Percentiles rank a stretch among this genome's conserved stretches.
Conservation (phyloP, 164 flowering plant genomes). For the Vitis cinerea region DNA sequence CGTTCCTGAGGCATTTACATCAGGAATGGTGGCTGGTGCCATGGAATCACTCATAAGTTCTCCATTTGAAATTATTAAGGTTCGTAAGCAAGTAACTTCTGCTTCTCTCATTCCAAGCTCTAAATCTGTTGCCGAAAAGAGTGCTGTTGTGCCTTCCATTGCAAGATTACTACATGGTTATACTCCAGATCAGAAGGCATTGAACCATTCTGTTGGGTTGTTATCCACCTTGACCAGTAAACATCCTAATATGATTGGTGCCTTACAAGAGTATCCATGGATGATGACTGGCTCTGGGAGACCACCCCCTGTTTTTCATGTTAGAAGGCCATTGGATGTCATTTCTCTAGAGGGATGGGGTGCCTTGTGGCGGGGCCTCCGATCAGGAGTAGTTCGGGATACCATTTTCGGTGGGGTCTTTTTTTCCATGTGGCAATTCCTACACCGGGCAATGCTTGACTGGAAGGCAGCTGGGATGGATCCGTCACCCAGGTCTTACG, state of each 20-base stretch:
- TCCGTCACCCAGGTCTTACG: slow-evolving; percentile 63
- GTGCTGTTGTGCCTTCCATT: slow-evolving; percentile 30
- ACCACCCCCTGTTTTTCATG: slow-evolving; percentile 65
- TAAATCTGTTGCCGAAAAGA: slow-evolving; percentile 28
- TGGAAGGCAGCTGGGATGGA: slow-evolving; percentile 86
- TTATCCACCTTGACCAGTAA: slow-evolving; percentile 58
- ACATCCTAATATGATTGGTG: slow-evolving; percentile 51
- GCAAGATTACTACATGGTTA: slow-evolving; percentile 56
- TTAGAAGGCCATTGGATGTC: slow-evolving; percentile 50
- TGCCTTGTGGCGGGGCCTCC: slow-evolving; percentile 78
- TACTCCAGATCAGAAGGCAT: slow-evolving; percentile 53
- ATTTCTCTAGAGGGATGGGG: slow-evolving; percentile 81
- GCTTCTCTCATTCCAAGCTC: slow-evolving; percentile 43
- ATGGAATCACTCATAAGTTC: slow-evolving; percentile 62
- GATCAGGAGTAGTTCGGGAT: slow-evolving; percentile 78
- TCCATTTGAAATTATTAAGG: slow-evolving; percentile 85
- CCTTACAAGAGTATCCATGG: slow-evolving; percentile 86
- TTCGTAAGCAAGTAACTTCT: slow-evolving; percentile 81
- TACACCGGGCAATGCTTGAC: slow-evolving; percentile 73
- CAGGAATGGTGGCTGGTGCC: slow-evolving; percentile 81
- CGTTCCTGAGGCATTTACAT: slow-evolving; percentile 78
- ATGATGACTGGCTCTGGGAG: slow-evolving; percentile 93
- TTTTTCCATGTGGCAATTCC: slow-evolving; percentile 81
- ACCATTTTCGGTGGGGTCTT: slow-evolving; percentile 77
- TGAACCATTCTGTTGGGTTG: slow-evolving; percentile 57